Conservation (phyloP, 768 basidiomycete genomes). For the Cubamyces lactineus region DNA sequence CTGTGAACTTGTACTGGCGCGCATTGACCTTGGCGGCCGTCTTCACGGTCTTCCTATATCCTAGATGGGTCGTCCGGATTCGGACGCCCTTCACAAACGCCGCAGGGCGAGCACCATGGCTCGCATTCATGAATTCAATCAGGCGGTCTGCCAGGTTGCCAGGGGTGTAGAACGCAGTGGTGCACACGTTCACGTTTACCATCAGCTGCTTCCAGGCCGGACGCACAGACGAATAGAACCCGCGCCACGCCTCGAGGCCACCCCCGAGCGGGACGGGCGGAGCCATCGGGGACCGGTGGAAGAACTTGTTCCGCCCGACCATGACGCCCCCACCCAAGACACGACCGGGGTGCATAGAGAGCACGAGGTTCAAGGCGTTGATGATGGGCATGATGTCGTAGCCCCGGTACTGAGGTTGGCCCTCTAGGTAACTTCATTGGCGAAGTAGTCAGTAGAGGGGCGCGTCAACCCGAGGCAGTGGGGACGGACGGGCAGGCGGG, state of each 20-base stretch:
- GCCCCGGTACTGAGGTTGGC: slow-evolving; percentile 45
- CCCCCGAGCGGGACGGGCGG: slow-evolving; percentile 42
- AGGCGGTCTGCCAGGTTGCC: slow-evolving; percentile 50
- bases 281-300: slow-evolving; percentile 44
- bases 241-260: slow-evolving; percentile 65
- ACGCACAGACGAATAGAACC: slow-evolving; percentile 46
- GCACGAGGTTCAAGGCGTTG: slow-evolving; percentile 53
- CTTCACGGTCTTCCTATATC: slow-evolving; percentile 77
- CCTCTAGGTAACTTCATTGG: slow-evolving; percentile 45
- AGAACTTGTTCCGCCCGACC: slow-evolving; percentile 57
- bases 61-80: slow-evolving; percentile 67
- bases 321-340: slow-evolving; percentile 46
- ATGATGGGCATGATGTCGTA: slow-evolving; percentile 53
- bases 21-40: slow-evolving; percentile 47
- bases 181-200: slow-evolving; percentile 59
- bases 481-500: not conserved
- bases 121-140: slow-evolving; percentile 46
- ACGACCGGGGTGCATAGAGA: slow-evolving; percentile 47
- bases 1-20: slow-evolving; percentile 43
- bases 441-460: slow-evolving; percentile 17
- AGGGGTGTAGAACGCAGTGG: slow-evolving; percentile 48
- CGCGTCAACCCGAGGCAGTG: slow-evolving; percentile 3
- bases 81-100: slow-evolving; percentile 70
- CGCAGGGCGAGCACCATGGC: slow-evolving; percentile 61
- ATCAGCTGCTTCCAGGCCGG: slow-evolving; percentile 49